Percentiles rank a stretch among this genome's conserved stretches.
phyloP scores from a whole-genome alignment of 148 eudicot species.

The Salicornia ramosissima region DNA sequence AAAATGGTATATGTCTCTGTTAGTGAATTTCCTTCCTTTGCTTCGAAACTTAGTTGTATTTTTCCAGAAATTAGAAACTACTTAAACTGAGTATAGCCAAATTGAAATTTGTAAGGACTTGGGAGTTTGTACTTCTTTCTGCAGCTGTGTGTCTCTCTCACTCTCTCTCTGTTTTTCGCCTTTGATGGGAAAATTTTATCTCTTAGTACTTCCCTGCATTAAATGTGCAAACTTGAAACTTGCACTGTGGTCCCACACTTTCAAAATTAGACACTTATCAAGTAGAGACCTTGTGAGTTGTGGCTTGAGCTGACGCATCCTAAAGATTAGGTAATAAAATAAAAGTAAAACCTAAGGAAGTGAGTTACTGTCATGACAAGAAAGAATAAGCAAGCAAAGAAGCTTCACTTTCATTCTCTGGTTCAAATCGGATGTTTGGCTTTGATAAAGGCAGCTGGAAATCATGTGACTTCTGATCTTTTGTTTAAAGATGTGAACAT shows the following conservation, averaged over 20 bases:
- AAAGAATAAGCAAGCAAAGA: slow-evolving; percentile 18
- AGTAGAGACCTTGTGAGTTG: neutral
- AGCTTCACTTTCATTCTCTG: slow-evolving; percentile 27
- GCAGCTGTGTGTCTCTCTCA: neutral
- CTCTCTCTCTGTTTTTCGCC: neutral
- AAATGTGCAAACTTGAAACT: neutral
- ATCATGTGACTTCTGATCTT: slow-evolving; percentile 26
- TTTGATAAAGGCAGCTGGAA: slow-evolving; percentile 4
- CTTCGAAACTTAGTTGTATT: slow-evolving; percentile 11
- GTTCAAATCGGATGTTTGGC: neutral
- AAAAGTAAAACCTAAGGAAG: slow-evolving; percentile 20
- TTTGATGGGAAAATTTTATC: neutral
- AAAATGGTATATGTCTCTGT: slow-evolving; percentile 1
- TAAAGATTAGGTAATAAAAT: slow-evolving; percentile 20
- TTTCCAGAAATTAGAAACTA: slow-evolving; percentile 3
- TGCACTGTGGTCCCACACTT: slow-evolving; percentile 13
- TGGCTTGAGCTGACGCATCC: neutral
- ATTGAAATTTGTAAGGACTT: slow-evolving; percentile 14
- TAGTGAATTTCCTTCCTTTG: slow-evolving; percentile 20
- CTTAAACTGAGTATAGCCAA: slow-evolving; percentile 20
- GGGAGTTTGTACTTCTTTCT: neutral
- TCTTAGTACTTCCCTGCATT: neutral
- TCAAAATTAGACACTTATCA: neutral
- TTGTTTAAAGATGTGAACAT: slow-evolving; percentile 13
- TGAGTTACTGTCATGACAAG: slow-evolving; percentile 14